Conservation (phyloP, 257 asterid genomes). For the Solanum virginianum region DNA sequence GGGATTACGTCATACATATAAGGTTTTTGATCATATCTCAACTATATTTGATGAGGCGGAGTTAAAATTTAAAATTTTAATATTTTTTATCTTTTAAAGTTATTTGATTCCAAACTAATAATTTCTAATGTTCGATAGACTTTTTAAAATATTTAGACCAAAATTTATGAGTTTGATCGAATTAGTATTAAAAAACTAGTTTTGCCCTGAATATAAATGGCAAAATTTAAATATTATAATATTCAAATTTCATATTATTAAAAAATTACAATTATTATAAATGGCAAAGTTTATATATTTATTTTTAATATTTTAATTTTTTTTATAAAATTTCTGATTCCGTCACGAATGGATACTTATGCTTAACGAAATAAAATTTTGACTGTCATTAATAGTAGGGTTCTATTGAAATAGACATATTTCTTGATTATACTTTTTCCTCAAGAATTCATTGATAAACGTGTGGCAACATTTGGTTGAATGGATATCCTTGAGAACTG, state of each 20-base stretch:
- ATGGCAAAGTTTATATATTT: too few relatives aligned
- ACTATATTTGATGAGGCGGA: neutral
- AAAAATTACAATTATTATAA: too few relatives aligned
- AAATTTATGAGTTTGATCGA: neutral
- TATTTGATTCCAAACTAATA: neutral
- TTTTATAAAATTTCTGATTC: neutral
- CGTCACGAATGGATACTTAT: neutral
- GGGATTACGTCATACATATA: neutral
- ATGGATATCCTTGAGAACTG: neutral
- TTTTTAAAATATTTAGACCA: rapidly evolving
- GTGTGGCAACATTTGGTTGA: neutral
- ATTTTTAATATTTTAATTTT: neutral
- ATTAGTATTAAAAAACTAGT: rapidly evolving
- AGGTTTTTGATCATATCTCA: neutral
- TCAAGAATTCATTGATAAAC: neutral
- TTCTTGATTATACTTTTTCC: neutral
- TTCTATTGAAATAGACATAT: neutral
- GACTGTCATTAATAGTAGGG: neutral
- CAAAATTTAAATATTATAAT: neutral
- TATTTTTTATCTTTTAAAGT: too few relatives aligned
- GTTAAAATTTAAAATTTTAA: neutral
- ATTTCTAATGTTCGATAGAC: neutral
- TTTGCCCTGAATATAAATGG: neutral
- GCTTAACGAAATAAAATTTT: neutral
- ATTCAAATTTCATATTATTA: neutral